phyloP scores from a whole-genome alignment of 1,284 basidiomycete genomes.

The Leccinum huronense region DNA sequence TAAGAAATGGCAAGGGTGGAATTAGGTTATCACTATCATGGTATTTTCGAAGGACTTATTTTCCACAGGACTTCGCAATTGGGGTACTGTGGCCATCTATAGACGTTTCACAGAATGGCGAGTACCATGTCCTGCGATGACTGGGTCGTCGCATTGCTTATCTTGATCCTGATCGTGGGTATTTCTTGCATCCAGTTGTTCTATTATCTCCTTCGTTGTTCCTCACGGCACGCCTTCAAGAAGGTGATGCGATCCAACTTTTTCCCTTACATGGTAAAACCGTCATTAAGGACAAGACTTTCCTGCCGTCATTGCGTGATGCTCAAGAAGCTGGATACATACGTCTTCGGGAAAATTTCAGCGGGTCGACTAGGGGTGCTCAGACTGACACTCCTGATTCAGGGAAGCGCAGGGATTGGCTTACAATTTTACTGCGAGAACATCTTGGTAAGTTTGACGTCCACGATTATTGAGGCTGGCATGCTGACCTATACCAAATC shows the following conservation, averaged over 20 bases:
- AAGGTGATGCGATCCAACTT: constrained; percentile 47
- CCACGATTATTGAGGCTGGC: constrained; percentile 6
- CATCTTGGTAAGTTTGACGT: constrained; percentile 47
- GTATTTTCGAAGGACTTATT: constrained; percentile 20
- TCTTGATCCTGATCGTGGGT: constrained; percentile 17
- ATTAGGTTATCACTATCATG: constrained; percentile 12
- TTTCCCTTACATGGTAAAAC: constrained; percentile 46
- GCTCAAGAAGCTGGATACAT: constrained; percentile 51
- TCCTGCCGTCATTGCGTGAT: constrained; percentile 49
- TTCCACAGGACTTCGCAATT: constrained; percentile 54
- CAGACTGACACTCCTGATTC: constrained; percentile 27
- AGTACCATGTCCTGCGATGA: constrained; percentile 27
- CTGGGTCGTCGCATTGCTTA: constrained; percentile 22
- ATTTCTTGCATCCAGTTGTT: constrained; percentile 43
- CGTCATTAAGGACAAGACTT: constrained; percentile 38
- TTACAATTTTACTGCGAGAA: constrained; percentile 62
- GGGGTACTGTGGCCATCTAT: constrained; percentile 71
- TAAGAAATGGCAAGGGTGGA: constrained; percentile 26
- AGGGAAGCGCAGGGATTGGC: constrained; percentile 59
- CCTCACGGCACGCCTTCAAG: constrained; percentile 55
- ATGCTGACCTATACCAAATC: constrained; percentile 17
- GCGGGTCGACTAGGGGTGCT: constrained; percentile 13
- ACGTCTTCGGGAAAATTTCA: constrained; percentile 47
- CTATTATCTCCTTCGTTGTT: constrained; percentile 54
- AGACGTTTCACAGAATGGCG: constrained; percentile 57